These are phyloP conservation scores for Cinchona pubescens DNA, from an alignment of 257 asterid species.

Conservation along the genomic window DNA sequence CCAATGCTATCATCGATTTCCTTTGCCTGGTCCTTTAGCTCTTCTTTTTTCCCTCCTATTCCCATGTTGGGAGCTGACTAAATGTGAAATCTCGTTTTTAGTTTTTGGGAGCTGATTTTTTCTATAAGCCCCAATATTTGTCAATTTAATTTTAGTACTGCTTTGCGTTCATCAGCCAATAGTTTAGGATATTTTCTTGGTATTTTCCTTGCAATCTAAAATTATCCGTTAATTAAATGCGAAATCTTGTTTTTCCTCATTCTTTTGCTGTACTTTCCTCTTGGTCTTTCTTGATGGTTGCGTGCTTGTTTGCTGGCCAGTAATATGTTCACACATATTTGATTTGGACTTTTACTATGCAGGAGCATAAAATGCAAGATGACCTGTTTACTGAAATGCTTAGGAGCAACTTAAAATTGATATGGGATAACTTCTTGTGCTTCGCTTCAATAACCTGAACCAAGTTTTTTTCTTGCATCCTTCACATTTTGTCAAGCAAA, in stretches of 20 bases:
- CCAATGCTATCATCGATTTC: too few species aligned
- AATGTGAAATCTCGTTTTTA: too few species aligned
- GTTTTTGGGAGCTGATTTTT: neutral
- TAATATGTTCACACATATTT: neutral
- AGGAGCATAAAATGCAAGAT: constrained; percentile 28
- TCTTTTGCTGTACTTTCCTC: neutral
- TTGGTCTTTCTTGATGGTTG: neutral
- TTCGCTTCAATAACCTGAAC: constrained; percentile 19
- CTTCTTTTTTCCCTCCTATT: too few species aligned
- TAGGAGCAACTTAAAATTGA: constrained; percentile 34
- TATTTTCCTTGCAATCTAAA: neutral
- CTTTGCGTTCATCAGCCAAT: neutral
- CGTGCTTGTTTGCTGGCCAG: neutral
- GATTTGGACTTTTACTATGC: constrained; percentile 13
- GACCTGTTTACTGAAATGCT: constrained; percentile 34
- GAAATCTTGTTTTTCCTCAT: neutral
- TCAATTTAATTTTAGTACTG: too few species aligned
- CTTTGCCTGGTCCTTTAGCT: too few species aligned
- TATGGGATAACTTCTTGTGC: constrained; percentile 39
- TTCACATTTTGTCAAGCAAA: neutral
- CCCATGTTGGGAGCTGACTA: too few species aligned
- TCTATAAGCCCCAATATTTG: neutral
- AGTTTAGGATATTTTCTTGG: neutral
- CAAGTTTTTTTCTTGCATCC: neutral
- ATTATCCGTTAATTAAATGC: neutral